These are phyloP conservation scores for Cyberlindnera lachancei DNA, from an alignment of 805 yeast genomes.

Conservation along the genomic window DNA sequence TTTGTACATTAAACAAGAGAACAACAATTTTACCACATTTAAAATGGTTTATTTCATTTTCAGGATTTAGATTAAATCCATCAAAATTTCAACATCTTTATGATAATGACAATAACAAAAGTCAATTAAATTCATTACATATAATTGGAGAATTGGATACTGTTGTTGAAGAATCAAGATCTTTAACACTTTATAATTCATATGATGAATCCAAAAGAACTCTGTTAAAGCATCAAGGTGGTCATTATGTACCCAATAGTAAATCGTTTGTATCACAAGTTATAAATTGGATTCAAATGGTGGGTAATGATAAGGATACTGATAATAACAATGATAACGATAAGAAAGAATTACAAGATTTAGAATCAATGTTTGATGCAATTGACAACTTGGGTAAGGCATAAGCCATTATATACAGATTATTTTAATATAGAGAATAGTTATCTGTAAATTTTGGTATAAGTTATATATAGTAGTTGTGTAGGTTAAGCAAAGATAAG, in stretches of 20 bases:
- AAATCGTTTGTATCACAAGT: conserved; percentile 34
- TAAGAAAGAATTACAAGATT: conserved; percentile 20
- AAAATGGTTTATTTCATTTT: conserved; percentile 48
- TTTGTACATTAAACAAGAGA: conserved; percentile 36
- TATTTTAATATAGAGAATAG: neutral
- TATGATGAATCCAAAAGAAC: conserved; percentile 37
- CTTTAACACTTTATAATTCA: conserved; percentile 46
- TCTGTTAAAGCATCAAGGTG: conserved; percentile 80
- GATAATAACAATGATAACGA: neutral
- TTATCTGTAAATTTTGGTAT: too few species aligned
- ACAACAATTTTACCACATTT: conserved; percentile 30
- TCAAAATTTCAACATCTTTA: conserved; percentile 16
- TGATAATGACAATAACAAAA: conserved; percentile 13
- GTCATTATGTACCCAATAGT: conserved; percentile 92
- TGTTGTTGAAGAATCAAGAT: conserved; percentile 68
- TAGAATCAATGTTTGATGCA: conserved; percentile 27
- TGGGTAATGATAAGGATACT: conserved; percentile 1
- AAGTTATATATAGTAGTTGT: too few species aligned
- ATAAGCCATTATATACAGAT: conserved; percentile 1
- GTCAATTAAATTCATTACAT: conserved; percentile 46
- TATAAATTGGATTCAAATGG: conserved; percentile 25
- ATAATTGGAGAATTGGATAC: conserved; percentile 85
- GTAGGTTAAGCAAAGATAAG: too few species aligned
- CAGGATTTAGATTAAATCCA: conserved; percentile 45
- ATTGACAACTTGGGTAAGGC: conserved; percentile 34